Evolutionary conservation across 139 green algal species (phyloP), one percentile per base, ranked within the genome.

Genomic region (Pleodorina starrii): DNA sequence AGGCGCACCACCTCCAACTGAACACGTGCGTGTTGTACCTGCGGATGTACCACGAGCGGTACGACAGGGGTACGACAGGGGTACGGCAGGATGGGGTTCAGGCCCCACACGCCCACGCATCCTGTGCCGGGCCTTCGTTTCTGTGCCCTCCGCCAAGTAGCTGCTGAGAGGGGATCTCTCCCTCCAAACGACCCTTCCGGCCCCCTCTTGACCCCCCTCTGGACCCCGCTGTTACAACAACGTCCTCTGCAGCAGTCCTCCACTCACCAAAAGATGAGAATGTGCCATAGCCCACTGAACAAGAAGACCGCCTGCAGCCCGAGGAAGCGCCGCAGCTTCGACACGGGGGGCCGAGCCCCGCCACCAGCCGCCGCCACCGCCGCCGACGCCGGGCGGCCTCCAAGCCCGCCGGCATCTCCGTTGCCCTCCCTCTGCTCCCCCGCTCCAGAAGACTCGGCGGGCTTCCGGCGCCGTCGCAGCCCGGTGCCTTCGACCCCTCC

Each of bases 211-310:
- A 66, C 54, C 54, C 54, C 54, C n/a, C n/a, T n/a, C n/a, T n/a
- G n/a, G n/a, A n/a, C n/a, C n/a, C n/a, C n/a, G n/a, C n/a, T n/a
- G n/a, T n/a, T n/a, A n/a, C n/a, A 25, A 66, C 51, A 60, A 14
- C 51, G 51, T 27, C 51, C 14, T 17, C 51, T 14, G 29, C 54
- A 66, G 40, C 69, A 11, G 40, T n/a, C 63, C 16, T 10, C 69
- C 4, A 50, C 69, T 29, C 44, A 88, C 82, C 88, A 93, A 51
- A 93, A 93, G 25, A 95, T 92, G 4, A 92, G 63, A 44, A 91
- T 88, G 80, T 95, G 92, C 92, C 92, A 94, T 14, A 90, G 50
- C 35, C 89, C 84, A 23, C 59, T 89, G 74, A 94, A 90, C n/a
- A 91, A 51, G 80, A 94, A 94, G 14, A 89, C 81, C 1, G 89